Base-by-base conservation (phyloP, 805 yeast genomes). In the Saccharomyces paradoxus region DNA sequence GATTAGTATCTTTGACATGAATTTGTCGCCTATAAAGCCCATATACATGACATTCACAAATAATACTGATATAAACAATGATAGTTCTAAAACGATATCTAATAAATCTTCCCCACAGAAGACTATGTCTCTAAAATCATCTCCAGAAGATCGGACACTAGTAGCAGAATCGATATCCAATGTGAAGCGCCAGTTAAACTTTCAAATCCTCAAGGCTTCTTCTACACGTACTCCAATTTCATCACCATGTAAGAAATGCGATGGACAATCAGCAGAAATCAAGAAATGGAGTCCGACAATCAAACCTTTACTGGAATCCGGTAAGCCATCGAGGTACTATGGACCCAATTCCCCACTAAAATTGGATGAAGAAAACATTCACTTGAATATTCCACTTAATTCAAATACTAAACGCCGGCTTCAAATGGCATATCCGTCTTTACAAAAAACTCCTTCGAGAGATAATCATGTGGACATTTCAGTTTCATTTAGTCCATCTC, bases 1-100 rank as follows among this genome's bases (percentile, higher is more conserved):
- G 0, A 66, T 87, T 32, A 83, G 94, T 17, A 74, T 89, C 3
- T 84, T 89, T 63, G 96, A 88, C 57, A 73, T 82, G 58, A 60
- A 57, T 17, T 47, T 67, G 12, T 71, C 73, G 6, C 69, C 74
- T 13, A 56, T 63, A 2, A 62, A 60, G 49, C 57, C 51, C 14
- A 46, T 60, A 28, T 44, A 30, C 27, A 50, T 53, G 28, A 21
- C 37, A 21, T 55, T 49, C n/a, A 55, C 58, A 9, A 54, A 53
- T 27, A 54, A 53, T 46, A 49, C 51, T 2, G n/a, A 24, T 31
- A 30, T 46, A 1, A 56, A 63, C 17, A 62, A 61, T 2, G 31
- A 24, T 28, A 55, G 50, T 12, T 56, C 55, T 4, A 46, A 60
- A 10, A 57, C 58, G 8, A 58, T 61, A 10, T 64, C 64, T 3